Base-by-base conservation (phyloP, 176 grass and related monocot species). In the Typha latifolia region DNA sequence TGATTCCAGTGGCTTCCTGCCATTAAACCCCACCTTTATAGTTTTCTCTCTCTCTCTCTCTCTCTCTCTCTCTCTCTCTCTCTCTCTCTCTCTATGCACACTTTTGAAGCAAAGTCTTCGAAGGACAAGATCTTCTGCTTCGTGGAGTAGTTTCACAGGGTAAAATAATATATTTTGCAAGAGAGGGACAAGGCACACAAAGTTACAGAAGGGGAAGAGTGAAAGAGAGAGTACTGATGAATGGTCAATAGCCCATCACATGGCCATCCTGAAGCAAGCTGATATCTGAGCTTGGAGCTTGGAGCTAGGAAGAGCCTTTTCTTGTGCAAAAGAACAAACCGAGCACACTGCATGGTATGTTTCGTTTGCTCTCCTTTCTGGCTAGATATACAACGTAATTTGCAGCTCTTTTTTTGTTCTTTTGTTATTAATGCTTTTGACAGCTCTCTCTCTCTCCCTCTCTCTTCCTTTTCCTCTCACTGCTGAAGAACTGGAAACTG, bases 191-290 rank as follows among this genome's bases (percentile, higher is more conserved):
- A 68, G 26, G 66, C 29, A 68, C 43, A 11, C 47, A 51, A 24
- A 68, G 47, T 27, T 68, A 14, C 19, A 49, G 47, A 14, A 4
- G n/a, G 14, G 53, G 15, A 68, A 16, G 47, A 73, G 50, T 24
- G 14, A 65, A 16, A 31, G 23, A 65, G 59, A 56, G 27, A 69
- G 26, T 64, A 43, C 5, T 23, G 24, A 79, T 72, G 76, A 79
- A 66, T 14, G 61, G 76, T 79, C 76, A 72, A 79, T 61, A 59
- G 49, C 49, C 63, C 76, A 79, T 72, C 76, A 79, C 59, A 51
- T 64, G 67, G 52, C 4, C 52, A 51, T 61, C 18, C 11, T 23
- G 12, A 37, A 52, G 34, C 16, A 52, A 70, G 51, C 49, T 72
- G 27, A 57, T 71, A 53, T 24, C 59, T 71, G 47, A 43, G 51